These are phyloP conservation scores for Tricholoma furcatifolium DNA, from an alignment of 768 basidiomycete genomes.

Conservation along the genomic window DNA sequence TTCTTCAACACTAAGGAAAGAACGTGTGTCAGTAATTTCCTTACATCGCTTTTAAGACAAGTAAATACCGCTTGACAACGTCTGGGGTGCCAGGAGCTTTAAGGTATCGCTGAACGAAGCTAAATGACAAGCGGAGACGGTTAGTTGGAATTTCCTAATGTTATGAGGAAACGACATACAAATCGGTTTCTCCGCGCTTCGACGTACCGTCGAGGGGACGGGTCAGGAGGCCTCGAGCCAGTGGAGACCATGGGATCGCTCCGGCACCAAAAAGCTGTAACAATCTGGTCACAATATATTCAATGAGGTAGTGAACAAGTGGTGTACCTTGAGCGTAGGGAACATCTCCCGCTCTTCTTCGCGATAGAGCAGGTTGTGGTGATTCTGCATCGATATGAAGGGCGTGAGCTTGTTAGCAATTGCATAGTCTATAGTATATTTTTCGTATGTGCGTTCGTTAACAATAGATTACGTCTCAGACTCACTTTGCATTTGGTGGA, in stretches of 20 bases:
- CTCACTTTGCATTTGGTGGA: constrained; percentile 57
- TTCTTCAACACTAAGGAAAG: constrained; percentile 43
- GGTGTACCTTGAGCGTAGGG: constrained; percentile 49
- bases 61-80: constrained; percentile 35
- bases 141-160: background rate
- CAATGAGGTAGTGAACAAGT: background rate
- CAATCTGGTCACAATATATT: too few relatives aligned
- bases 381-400: constrained; percentile 73
- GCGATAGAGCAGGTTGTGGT: constrained; percentile 58
- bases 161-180: constrained; percentile 19
- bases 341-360: constrained; percentile 70
- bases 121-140: background rate
- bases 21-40: background rate
- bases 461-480: background rate
- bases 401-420: constrained; percentile 55
- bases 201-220: constrained; percentile 39
- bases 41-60: constrained; percentile 6
- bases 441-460: background rate
- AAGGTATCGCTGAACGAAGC: constrained; percentile 23
- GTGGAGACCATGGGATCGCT: constrained; percentile 58
- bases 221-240: constrained; percentile 50
- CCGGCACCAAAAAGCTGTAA: constrained; percentile 52
- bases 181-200: constrained; percentile 36
- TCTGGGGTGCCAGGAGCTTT: constrained; percentile 27
- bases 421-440: constrained; percentile 53